These are phyloP conservation scores for Platanthera zijinensis DNA, from an alignment of 106 monocot genomes.

Conservation along the genomic window DNA sequence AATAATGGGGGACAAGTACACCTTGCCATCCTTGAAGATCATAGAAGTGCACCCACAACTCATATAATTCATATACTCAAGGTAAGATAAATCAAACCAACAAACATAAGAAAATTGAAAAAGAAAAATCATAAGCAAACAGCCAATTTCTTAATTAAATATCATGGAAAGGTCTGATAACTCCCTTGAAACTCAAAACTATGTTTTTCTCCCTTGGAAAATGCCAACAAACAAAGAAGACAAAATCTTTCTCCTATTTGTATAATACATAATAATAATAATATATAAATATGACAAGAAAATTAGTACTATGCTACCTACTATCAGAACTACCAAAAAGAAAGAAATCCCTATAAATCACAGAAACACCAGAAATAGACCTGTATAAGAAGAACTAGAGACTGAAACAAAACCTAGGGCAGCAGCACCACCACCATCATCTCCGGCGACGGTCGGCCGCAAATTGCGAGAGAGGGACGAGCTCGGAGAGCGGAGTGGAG, in stretches of 20 bases:
- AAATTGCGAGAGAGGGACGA: constrained; percentile 54
- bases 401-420: not conserved
- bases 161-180: not conserved
- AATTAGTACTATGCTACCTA: not conserved
- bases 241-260: not conserved
- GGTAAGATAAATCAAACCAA: not conserved
- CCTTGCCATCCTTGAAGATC: no score
- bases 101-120: not conserved
- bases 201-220: not conserved
- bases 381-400: not conserved
- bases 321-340: constrained; percentile 2
- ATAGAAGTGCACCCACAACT: not conserved
- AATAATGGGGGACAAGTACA: no score
- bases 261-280: not conserved
- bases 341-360: not conserved
- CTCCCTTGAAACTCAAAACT: not conserved
- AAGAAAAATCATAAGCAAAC: not conserved
- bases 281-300: not conserved
- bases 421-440: not conserved
- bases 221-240: not conserved
- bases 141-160: not conserved
- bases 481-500: constrained; percentile 26
- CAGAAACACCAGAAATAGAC: not conserved
- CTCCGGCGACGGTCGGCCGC: constrained; percentile 43
- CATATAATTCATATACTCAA: not conserved